Base-by-base conservation (phyloP, 2,329 filamentous ascomycete genomes). In the Pseudogymnoascus sp. region DNA sequence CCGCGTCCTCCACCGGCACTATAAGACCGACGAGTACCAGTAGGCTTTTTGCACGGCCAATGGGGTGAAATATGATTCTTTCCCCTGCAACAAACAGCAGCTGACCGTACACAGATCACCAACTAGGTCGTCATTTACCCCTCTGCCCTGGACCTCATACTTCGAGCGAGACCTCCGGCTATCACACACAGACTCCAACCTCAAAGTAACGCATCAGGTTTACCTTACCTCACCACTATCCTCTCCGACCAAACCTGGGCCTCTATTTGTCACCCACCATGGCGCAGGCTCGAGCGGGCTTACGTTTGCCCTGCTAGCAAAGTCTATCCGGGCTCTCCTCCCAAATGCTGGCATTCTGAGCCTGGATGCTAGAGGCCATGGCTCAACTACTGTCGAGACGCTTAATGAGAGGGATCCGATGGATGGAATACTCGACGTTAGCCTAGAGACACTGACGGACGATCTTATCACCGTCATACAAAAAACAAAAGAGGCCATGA, bases 1-100 rank as follows among this genome's bases (percentile, higher is more conserved):
- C 92, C n/a, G 87, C 91, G 38, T 96, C 92, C 3, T 97, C 92
- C 1, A 91, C 92, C 3, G 92, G 92, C 25, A 97, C 93, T n/a
- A 83, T 97, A 65, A 88, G 91, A 66, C 91, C 92, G 0, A 90
- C 89, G 8, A 84, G 85, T 5, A 88, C 84, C 67, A 84, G 87
- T 68, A 87, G 87, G 65, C 78, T 92, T 41, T 91, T 92, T 76
- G 88, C 88, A 63, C 82, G 87, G 67, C 85, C 87, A 55, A 81
- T 83, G 76, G 82, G 85, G 88, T 90, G 66, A 67, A 60, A 64
- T 61, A 22, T 28, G 39, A 65, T 42, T 60, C 23, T 19, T 62
- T 58, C 49, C 35, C 55, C 62, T 35, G n/a, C 41, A 36, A 30
- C n/a, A 28, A 60, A 41, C 30, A 42, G 22, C 60, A 60, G 39